Conservation (phyloP, 2,329 filamentous ascomycete species). For the Xylaria sp. region DNA sequence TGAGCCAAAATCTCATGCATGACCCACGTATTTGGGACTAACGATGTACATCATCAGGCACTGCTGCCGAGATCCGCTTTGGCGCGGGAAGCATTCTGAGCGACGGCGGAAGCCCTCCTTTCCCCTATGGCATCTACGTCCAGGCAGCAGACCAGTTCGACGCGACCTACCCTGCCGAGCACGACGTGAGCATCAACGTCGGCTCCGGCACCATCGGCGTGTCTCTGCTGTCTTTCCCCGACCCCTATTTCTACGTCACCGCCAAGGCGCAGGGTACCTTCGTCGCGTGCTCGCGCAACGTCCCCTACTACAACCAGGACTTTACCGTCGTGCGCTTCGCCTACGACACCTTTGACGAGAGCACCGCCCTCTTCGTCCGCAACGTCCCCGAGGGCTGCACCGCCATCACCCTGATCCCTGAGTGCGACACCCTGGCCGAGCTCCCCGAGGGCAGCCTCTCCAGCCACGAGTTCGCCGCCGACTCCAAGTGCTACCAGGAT, state of each 20-base stretch:
- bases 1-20: conserved; percentile 5
- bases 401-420: conserved; percentile 55
- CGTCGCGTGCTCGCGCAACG: conserved; percentile 55
- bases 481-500: conserved; percentile 54
- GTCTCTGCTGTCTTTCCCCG: conserved; percentile 49
- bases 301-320: conserved; percentile 55
- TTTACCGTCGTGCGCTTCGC: conserved; percentile 54
- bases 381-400: conserved; percentile 54
- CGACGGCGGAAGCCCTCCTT: conserved; percentile 53
- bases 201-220: conserved; percentile 52
- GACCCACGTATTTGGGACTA: background rate
- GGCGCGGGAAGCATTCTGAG: conserved; percentile 51
- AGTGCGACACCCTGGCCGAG: conserved; percentile 54
- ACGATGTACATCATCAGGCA: conserved; percentile 40
- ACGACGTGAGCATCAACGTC: conserved; percentile 50
- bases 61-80: conserved; percentile 49
- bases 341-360: conserved; percentile 38
- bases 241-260: conserved; percentile 49
- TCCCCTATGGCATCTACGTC: conserved; percentile 52
- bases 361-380: conserved; percentile 35
- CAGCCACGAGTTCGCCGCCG: conserved; percentile 54
- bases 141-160: conserved; percentile 38
- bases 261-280: conserved; percentile 48
- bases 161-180: conserved; percentile 38
- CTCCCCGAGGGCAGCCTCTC: conserved; percentile 50